Base-by-base conservation (phyloP, 768 basidiomycete species). In the Amanita subjunquillea region DNA sequence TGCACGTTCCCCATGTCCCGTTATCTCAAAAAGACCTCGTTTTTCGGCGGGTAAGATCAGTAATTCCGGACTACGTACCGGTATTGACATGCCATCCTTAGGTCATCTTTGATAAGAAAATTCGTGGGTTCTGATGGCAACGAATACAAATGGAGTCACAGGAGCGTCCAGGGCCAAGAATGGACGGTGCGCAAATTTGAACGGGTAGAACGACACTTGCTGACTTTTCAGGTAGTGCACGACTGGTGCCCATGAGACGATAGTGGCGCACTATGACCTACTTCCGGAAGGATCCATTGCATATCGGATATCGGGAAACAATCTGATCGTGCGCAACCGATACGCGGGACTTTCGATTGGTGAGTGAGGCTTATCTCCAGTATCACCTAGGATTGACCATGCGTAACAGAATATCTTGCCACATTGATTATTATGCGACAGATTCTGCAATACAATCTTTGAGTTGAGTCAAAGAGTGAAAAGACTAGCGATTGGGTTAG, bases 111-210 rank as follows among this genome's bases (percentile, higher is more conserved):
- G 55, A 77, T 77, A 41, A 67, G 86, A 42, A 86, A 84, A 63
- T 89, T 88, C 57, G 68, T 64, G 44, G 85, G 75, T 13, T 80
- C 80, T 38, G 83, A 87, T 62, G 84, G 84, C 32, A 72, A 72
- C 25, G 85, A 87, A 59, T 87, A 87, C 58, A 72, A 72, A 62
- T 89, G 86, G 86, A 74, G 75, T 27, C 69, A 79, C 64, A 73
- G 73, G 29, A 69, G 69, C 38, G 63, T 74, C 29, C 70, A 72
- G 6, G 80, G 75, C 15, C 84, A 86, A 54, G 84, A 87, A 67
- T 89, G 86, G 86, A 73, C 85, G 62, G 86, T 88, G 63, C 62
- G 86, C 75, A 20, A n/a, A 41, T 25, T 48, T 12, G 8, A 13
- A 32, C 10, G 32, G 6, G 8, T 17, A 29, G 29, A 8, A 15